Base-by-base conservation (phyloP, 768 basidiomycete species). In the Strobilomyces confusus region DNA sequence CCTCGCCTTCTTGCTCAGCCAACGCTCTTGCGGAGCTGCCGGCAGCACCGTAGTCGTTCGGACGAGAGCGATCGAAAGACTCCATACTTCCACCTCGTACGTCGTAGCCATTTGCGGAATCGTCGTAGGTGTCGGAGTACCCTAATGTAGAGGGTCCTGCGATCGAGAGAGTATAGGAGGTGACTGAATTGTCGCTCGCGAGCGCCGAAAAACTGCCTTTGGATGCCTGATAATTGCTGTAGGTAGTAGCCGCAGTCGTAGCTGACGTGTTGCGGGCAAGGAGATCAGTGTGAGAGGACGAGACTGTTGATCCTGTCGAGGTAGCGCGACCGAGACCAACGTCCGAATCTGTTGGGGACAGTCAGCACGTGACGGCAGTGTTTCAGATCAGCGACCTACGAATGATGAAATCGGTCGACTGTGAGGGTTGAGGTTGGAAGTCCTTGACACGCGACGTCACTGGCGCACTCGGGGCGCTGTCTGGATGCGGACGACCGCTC, bases 1-100 rank as follows among this genome's bases (percentile, higher is more conserved):
- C n/a, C n/a, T 69, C 67, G n/a, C 69, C 67, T 6, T 61, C 69
- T 50, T 58, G 59, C 7, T 60, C 61, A 15, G 41, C 65, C 15
- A 58, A 40, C 58, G 69, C 55, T 33, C 43, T 60, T 6, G 55
- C 46, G 25, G 58, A 44, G 44, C 52, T 49, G 50, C 59, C 57
- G 52, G 56, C 54, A 55, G 48, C 48, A 51, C 44, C 58, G 25
- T 64, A 62, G 19, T 59, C 60, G 33, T 52, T 55, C 17, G 55
- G 59, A 13, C 60, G 56, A 26, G 65, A 30, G 36, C 43, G 69
- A 12, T 56, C 61, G 36, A 69, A 59, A 14, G 68, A 69, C 29
- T 69, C 69, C 4, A 48, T 56, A 23, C 69, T 71, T 23, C 26
- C 51, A 4, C 50, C 56, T 1, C n/a, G 59, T n/a, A 50, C n/a